phyloP scores from a whole-genome alignment of 208 protist genomes.

The Trypanosoma brucei region DNA sequence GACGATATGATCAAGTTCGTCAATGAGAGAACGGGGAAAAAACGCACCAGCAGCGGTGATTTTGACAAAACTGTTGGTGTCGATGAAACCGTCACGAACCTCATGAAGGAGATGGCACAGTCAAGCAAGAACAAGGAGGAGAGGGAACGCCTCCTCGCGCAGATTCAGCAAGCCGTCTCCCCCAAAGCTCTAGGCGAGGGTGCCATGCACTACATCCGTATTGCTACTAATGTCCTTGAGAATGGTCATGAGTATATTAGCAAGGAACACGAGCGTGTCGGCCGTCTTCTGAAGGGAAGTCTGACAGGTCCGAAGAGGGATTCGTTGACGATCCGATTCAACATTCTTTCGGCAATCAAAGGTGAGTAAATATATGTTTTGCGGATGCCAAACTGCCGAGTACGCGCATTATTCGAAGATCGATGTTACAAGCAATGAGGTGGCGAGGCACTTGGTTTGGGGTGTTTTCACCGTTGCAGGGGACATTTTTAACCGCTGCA shows the following conservation, averaged over 20 bases:
- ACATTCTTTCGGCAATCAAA: slow-evolving; percentile 46
- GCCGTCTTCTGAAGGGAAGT: slow-evolving; percentile 22
- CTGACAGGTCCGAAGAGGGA: slow-evolving; percentile 31
- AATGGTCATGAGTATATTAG: slow-evolving; percentile 30
- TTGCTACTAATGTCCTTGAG: slow-evolving; percentile 29
- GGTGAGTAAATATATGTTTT: slow-evolving; percentile 6
- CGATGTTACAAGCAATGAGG: too few species aligned
- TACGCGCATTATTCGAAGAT: too few species aligned
- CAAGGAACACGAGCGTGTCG: slow-evolving; percentile 41
- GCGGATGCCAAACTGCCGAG: neutral
- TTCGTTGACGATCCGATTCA: slow-evolving; percentile 35
- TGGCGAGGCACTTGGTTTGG: too few species aligned
- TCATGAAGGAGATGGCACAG: slow-evolving; percentile 8
- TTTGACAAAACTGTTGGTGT: slow-evolving; percentile 42
- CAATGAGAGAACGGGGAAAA: slow-evolving; percentile 42
- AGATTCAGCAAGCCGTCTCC: slow-evolving; percentile 12
- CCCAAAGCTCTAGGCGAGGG: neutral
- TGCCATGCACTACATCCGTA: slow-evolving; percentile 36
- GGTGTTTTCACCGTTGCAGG: too few species aligned
- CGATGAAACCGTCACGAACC: slow-evolving; percentile 21
- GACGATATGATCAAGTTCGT: slow-evolving; percentile 61
- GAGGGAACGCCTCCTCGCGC: slow-evolving; percentile 13
- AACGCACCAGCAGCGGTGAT: slow-evolving; percentile 48
- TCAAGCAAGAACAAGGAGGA: slow-evolving; percentile 4
- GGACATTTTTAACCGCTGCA: too few species aligned